These are phyloP conservation scores for Scheffersomyces segobiensis DNA, from an alignment of 1,139 yeast genomes.

Conservation along the genomic window DNA sequence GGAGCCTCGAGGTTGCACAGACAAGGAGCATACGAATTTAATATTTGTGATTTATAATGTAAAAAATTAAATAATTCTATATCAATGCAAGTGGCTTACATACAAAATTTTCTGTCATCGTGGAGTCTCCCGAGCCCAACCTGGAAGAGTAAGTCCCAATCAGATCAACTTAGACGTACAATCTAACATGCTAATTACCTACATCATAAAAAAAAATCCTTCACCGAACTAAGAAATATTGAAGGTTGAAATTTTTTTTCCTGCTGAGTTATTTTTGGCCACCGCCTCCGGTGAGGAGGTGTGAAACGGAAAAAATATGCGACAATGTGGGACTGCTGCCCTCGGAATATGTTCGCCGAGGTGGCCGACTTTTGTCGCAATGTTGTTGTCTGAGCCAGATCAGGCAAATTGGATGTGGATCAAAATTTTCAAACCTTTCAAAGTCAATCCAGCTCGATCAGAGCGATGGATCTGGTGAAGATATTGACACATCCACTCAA, in stretches of 20 bases:
- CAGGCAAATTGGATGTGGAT: not conserved
- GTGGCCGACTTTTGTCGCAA: not conserved
- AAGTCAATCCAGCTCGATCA: not conserved
- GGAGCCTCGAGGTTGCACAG: not conserved
- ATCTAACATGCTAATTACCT: not conserved
- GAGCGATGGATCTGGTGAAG: not conserved
- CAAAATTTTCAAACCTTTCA: not conserved
- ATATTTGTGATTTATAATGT: not conserved
- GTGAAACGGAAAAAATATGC: not conserved
- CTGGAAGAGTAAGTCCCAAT: not conserved
- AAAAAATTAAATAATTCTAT: not conserved
- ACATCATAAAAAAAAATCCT: not conserved
- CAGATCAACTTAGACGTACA: not conserved
- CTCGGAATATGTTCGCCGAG: not conserved
- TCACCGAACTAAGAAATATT: not conserved
- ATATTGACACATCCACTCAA: not conserved
- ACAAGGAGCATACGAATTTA: not conserved
- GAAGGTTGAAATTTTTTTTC: not conserved
- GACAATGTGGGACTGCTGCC: not conserved
- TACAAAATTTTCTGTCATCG: not conserved
- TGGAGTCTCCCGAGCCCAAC: not conserved
- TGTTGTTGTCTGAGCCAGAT: not conserved
- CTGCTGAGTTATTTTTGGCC: not conserved
- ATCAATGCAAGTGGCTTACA: not conserved
- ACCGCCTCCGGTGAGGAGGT: not conserved